These are phyloP conservation scores for Candida taoyuanica DNA, from an alignment of 805 yeast species.

Conservation along the genomic window DNA sequence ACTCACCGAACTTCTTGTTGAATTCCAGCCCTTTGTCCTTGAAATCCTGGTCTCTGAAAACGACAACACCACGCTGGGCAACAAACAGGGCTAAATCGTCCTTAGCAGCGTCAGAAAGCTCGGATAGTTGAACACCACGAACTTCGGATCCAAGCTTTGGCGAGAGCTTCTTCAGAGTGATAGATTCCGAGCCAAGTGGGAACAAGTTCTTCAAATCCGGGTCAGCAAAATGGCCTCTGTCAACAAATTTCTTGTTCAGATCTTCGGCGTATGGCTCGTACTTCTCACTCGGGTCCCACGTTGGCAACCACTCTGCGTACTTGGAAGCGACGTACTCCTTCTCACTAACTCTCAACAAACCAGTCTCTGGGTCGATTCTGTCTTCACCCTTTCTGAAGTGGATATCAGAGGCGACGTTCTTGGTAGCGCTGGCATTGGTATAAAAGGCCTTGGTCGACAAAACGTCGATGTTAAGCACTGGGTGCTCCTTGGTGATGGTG, in stretches of 20 bases:
- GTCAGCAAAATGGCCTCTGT: conserved; percentile 61
- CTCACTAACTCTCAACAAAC: conserved; percentile 41
- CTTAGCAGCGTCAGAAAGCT: conserved; percentile 48
- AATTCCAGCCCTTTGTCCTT: conserved; percentile 47
- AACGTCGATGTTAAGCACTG: neutral
- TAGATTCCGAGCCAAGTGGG: conserved; percentile 28
- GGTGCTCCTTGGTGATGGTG: neutral
- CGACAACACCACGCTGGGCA: conserved; percentile 67
- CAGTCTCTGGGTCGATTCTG: conserved; percentile 39
- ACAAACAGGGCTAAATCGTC: conserved; percentile 66
- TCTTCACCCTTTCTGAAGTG: conserved; percentile 51
- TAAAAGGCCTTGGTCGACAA: neutral
- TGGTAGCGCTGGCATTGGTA: neutral
- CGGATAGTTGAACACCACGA: conserved; percentile 53
- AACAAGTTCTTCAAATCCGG: conserved; percentile 48
- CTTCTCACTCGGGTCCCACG: conserved; percentile 59
- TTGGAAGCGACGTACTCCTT: conserved; percentile 31
- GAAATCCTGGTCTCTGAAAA: conserved; percentile 64
- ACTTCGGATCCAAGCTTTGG: conserved; percentile 71
- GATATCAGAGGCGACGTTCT: conserved; percentile 23
- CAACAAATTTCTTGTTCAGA: conserved; percentile 42
- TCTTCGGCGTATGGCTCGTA: conserved; percentile 44
- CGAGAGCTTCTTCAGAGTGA: conserved; percentile 38
- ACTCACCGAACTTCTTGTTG: conserved; percentile 47
- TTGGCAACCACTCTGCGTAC: conserved; percentile 58